Conservation (phyloP, 148 eudicot genomes). For the Fagopyrum tataricum region DNA sequence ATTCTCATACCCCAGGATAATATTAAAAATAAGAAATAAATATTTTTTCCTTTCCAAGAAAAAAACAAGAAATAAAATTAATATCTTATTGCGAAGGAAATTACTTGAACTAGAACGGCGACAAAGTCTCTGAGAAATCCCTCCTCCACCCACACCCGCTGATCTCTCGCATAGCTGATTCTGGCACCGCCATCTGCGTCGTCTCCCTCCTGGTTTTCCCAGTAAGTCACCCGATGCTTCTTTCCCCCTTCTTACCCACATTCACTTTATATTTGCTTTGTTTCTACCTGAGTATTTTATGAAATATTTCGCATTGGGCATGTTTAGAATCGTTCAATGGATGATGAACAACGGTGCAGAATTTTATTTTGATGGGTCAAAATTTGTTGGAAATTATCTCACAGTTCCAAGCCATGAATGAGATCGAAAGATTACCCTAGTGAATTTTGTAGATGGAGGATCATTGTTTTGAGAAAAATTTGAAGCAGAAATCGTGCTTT, state of each 20-base stretch:
- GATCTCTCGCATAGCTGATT: background rate
- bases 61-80: background rate
- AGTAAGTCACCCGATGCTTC: background rate
- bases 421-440: background rate
- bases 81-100: background rate
- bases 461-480: background rate
- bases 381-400: background rate
- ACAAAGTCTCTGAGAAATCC: background rate
- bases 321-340: constrained; percentile 7
- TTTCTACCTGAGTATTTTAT: background rate
- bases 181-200: background rate
- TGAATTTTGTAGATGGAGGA: background rate
- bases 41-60: too few relatives aligned
- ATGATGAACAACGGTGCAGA: background rate
- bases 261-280: background rate
- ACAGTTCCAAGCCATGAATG: background rate
- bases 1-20: background rate
- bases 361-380: background rate
- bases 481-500: background rate
- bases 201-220: background rate
- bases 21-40: background rate
- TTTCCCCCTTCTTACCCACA: background rate
- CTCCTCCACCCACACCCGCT: background rate
- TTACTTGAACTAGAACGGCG: background rate
- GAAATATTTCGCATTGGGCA: background rate